Evolutionary conservation across 2,329 filamentous ascomycete genomes (phyloP).

Genomic region (Alternaria gansuensis): DNA sequence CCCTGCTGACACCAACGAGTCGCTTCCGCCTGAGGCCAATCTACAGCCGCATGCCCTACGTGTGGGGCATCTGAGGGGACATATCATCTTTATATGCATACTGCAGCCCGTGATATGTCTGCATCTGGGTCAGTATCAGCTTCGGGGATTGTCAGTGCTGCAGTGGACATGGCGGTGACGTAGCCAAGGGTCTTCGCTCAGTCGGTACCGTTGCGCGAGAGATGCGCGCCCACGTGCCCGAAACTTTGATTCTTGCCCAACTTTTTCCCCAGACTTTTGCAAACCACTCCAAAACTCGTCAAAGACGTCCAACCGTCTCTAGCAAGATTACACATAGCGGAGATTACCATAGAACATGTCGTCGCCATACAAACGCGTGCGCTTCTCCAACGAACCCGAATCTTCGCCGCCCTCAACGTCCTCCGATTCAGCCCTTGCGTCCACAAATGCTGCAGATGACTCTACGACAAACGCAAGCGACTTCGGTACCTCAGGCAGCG

Average conservation of each 20-base stretch:
- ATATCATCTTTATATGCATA: background rate
- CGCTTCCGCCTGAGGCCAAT: conserved; percentile 35
- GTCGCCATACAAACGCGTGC: conserved; percentile 35
- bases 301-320: conserved; percentile 3
- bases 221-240: conserved; percentile 17
- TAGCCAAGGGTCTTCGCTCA: conserved; percentile 14
- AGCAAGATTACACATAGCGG: background rate
- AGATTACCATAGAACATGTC: conserved; percentile 21
- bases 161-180: conserved; percentile 12
- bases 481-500: conserved; percentile 29
- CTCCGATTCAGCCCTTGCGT: conserved; percentile 30
- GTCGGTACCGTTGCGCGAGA: conserved; percentile 20
- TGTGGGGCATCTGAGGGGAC: background rate
- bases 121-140: background rate
- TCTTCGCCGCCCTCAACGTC: conserved; percentile 36
- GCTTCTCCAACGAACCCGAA: conserved; percentile 31
- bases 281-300: conserved; percentile 18
- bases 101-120: background rate
- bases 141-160: background rate
- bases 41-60: conserved; percentile 4
- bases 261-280: conserved; percentile 16
- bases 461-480: conserved; percentile 34
- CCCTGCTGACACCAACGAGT: conserved; percentile 47
- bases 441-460: conserved; percentile 29
- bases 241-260: conserved; percentile 24